Percentiles rank a stretch among this genome's conserved stretches.
These are phyloP conservation scores for Aspergillus novoparasiticus DNA, from an alignment of 2,329 filamentous ascomycete species.

Conservation along the genomic window DNA sequence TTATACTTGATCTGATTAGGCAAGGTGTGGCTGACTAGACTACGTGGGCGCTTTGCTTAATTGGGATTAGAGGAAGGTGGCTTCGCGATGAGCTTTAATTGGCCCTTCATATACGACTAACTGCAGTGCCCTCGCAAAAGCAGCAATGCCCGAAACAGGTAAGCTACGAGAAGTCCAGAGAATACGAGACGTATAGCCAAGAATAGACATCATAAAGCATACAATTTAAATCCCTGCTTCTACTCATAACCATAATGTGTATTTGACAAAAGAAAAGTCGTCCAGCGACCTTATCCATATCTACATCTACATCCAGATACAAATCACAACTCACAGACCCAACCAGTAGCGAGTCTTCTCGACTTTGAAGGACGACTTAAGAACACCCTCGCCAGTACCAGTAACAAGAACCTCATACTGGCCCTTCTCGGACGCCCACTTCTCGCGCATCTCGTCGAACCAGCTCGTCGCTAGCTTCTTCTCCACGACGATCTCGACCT, in stretches of 20 bases:
- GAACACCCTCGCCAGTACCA: slow-evolving; percentile 54
- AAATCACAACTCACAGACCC: slow-evolving; percentile 51
- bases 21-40: too few species aligned
- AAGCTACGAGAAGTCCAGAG: too few species aligned
- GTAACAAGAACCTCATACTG: slow-evolving; percentile 66
- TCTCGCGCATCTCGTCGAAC: slow-evolving; percentile 68
- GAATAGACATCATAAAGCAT: not conserved
- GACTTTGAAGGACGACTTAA: slow-evolving; percentile 60
- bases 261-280: not conserved
- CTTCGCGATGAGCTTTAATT: too few species aligned
- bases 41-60: too few species aligned
- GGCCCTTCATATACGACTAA: too few species aligned
- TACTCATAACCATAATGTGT: not conserved
- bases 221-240: not conserved
- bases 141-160: too few species aligned
- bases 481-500: slow-evolving; percentile 57
- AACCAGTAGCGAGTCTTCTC: slow-evolving; percentile 68
- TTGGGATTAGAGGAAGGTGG: too few species aligned
- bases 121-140: too few species aligned
- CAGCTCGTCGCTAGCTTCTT: slow-evolving; percentile 69
- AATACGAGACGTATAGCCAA: too few species aligned
- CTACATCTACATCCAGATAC: not conserved
- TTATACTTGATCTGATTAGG: too few species aligned
- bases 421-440: slow-evolving; percentile 69
- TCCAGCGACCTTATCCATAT: not conserved